Evolutionary conservation across 1,284 basidiomycete genomes (phyloP).

Genomic region (Hemileia vastatrix): DNA sequence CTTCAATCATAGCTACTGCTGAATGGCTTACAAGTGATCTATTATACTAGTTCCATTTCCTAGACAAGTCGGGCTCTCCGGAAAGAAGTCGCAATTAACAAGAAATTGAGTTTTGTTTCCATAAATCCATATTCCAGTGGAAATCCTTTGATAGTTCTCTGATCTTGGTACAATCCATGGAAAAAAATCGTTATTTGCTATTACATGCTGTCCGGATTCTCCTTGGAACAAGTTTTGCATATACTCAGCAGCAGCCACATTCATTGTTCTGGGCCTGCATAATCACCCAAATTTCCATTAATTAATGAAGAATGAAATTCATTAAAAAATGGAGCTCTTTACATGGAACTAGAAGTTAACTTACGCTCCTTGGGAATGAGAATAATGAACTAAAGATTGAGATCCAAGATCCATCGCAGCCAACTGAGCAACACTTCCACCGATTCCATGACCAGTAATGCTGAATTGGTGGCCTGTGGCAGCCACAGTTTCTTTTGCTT

Average conservation of each 20-base stretch:
- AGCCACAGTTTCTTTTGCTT: slow-evolving; percentile 9
- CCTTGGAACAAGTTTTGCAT: slow-evolving; percentile 9
- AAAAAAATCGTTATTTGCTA: slow-evolving; percentile 20
- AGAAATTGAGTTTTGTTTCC: slow-evolving; percentile 16
- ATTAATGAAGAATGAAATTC: background rate
- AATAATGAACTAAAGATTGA: slow-evolving; percentile 10
- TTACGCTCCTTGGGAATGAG: slow-evolving; percentile 22
- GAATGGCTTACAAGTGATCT: slow-evolving; percentile 8
- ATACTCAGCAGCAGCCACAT: background rate
- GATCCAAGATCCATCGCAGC: slow-evolving; percentile 17
- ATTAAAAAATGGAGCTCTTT: too few species aligned
- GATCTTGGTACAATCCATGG: slow-evolving; percentile 5
- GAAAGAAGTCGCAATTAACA: slow-evolving; percentile 4
- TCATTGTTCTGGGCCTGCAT: slow-evolving; percentile 7
- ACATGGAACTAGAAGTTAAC: too few species aligned
- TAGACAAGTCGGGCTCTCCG: slow-evolving; percentile 9
- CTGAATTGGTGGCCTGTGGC: background rate
- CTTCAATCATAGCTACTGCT: background rate
- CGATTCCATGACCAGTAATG: slow-evolving; percentile 18
- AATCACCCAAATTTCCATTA: background rate
- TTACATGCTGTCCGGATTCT: slow-evolving; percentile 13
- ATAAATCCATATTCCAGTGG: slow-evolving; percentile 10
- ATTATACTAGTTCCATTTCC: slow-evolving; percentile 12
- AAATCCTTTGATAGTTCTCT: background rate
- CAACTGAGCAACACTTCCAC: slow-evolving; percentile 16